Evolutionary conservation across 2,329 filamentous ascomycete species (phyloP).

Genomic region (Dothideomycetidae sp.): DNA sequence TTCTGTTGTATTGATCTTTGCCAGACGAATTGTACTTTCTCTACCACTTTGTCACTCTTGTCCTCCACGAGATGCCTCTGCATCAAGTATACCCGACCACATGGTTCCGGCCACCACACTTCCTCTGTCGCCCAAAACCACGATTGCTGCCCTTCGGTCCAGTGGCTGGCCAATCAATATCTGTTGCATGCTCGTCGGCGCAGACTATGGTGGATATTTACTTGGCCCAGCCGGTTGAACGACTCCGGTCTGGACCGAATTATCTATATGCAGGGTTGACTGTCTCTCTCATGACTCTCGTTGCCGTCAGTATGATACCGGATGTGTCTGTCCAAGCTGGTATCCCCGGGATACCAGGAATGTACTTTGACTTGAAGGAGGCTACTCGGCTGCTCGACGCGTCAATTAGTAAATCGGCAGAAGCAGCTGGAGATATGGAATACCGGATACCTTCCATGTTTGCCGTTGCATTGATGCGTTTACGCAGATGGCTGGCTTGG

Average conservation of each 20-base stretch:
- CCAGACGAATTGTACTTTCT: slow-evolving; percentile 32
- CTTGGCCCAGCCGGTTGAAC: slow-evolving; percentile 22
- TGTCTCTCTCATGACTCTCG: slow-evolving; percentile 1
- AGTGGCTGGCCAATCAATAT: slow-evolving; percentile 52
- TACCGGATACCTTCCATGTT: slow-evolving; percentile 6
- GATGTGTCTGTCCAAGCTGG: not conserved
- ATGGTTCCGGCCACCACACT: slow-evolving; percentile 34
- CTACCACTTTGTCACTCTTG: slow-evolving; percentile 52
- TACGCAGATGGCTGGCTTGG: slow-evolving; percentile 5
- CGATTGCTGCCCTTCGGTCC: slow-evolving; percentile 32
- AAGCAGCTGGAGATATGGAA: slow-evolving; percentile 7
- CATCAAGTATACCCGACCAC: slow-evolving; percentile 47
- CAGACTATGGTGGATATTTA: slow-evolving; percentile 55
- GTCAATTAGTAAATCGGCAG: not conserved
- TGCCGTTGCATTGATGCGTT: not conserved
- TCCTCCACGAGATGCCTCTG: slow-evolving; percentile 63
- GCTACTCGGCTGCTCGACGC: slow-evolving; percentile 1
- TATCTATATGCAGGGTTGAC: slow-evolving; percentile 1
- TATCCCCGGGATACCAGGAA: not conserved
- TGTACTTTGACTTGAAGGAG: not conserved
- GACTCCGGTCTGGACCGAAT: slow-evolving; percentile 1
- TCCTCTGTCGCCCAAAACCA: slow-evolving; percentile 31
- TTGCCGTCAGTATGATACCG: slow-evolving; percentile 2
- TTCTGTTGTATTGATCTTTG: not conserved
- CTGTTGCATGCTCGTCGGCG: slow-evolving; percentile 51